These are phyloP conservation scores for Penicillium subrubescens DNA, from an alignment of 495 filamentous ascomycete genomes.

Conservation along the genomic window DNA sequence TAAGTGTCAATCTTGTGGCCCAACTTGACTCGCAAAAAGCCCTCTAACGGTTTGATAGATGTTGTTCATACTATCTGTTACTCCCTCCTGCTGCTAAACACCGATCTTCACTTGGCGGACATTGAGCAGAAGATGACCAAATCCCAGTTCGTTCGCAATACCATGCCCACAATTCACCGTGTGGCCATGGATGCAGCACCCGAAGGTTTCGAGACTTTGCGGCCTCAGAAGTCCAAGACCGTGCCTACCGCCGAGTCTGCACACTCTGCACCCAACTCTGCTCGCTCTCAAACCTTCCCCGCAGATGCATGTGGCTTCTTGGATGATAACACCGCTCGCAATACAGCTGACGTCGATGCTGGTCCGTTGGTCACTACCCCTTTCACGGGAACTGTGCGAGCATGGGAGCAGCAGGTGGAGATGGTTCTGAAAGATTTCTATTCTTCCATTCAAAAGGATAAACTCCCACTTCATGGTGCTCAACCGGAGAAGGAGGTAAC, in stretches of 20 bases:
- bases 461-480: constrained; percentile 78
- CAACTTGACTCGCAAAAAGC: neutral
- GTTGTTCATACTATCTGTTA: constrained; percentile 98
- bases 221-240: constrained; percentile 40
- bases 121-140: constrained; percentile 96
- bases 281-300: constrained; percentile 29
- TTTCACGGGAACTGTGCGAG: constrained; percentile 73
- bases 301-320: constrained; percentile 22
- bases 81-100: constrained; percentile 92
- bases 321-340: constrained; percentile 35
- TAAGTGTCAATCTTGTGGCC: constrained; percentile 43
- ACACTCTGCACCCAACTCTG: constrained; percentile 18
- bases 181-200: constrained; percentile 71
- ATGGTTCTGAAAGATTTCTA: constrained; percentile 90
- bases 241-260: constrained; percentile 11
- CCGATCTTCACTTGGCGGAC: constrained; percentile 91
- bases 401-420: constrained; percentile 91
- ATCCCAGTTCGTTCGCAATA: constrained; percentile 93
- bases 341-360: constrained; percentile 31
- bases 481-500: constrained; percentile 47
- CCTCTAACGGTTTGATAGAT: constrained; percentile 53
- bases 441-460: constrained; percentile 80
- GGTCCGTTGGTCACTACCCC: constrained; percentile 76
- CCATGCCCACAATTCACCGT: constrained; percentile 82
- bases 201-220: constrained; percentile 62